Evolutionary conservation across 2,329 filamentous ascomycete genomes (phyloP), one percentile per base, ranked within the genome.

Genomic region (Cercospora citrullina): DNA sequence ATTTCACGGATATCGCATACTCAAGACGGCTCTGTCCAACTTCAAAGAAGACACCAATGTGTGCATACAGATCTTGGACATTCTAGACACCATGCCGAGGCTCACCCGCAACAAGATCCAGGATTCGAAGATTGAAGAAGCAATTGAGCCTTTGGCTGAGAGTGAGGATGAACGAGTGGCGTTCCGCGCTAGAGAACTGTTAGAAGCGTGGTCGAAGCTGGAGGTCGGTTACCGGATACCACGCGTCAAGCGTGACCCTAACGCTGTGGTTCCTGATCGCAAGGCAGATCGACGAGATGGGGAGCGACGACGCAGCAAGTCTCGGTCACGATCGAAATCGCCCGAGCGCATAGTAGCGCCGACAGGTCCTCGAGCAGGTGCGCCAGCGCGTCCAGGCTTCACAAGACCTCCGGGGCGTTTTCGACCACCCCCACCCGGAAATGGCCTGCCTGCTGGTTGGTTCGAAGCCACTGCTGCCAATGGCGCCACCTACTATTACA

Each of bases 101-200:
- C 84, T 98, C 60, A 98, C 95, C 21, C 90, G 93, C 68, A 99
- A 99, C 84, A 99, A 99, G 81, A 97, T 99, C 67, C 90, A 92
- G 72, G 94, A 97, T 75, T 96, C 95, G 8, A 96, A 96, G 75
- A 97, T 99, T 69, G 95, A 98, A 78, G 85, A 89, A 2, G 90
- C 91, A 0, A 87, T 99, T 51, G 84, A 92, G 75, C 85, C 86
- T 3, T 82, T 98, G 62, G 81, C 81, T 12, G 87, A 89, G 8
- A 90, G 97, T 75, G 76, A 77, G 39, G 77, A 79, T 62, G 88
- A 92, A 69, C 86, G 91, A 68, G 92, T 99, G 21, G 86, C 89
- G 28, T 85, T 86, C 21, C 90, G 90, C 75, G 89, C 94, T 5
- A 86, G 86, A 64, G 85, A 87, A 57, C 84, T 99, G 39, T 82